Conservation (phyloP, 1,139 yeast genomes). For the Pichiaceae sp. region DNA sequence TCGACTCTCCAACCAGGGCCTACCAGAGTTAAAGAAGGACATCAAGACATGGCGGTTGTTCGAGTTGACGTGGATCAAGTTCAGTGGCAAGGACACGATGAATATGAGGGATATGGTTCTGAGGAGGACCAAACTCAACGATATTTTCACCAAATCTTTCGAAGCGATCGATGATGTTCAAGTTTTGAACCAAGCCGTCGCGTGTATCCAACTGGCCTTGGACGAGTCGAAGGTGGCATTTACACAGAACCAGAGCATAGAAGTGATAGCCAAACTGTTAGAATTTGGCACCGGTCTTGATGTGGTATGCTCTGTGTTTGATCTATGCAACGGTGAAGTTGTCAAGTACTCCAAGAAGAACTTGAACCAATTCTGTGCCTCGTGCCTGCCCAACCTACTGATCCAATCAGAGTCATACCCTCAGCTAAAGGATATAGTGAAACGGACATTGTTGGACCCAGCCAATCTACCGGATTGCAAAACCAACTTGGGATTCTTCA, state of each 20-base stretch:
- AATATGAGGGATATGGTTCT: slow-evolving; percentile 17
- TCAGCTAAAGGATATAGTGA: slow-evolving; percentile 9
- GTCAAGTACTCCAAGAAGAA: slow-evolving; percentile 18
- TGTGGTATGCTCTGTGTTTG: slow-evolving; percentile 11
- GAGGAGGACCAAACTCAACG: slow-evolving; percentile 30
- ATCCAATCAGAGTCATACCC: background rate
- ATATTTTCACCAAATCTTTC: slow-evolving; percentile 20
- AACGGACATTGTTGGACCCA: slow-evolving; percentile 14
- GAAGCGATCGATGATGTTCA: slow-evolving; percentile 7
- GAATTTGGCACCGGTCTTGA: slow-evolving; percentile 1
- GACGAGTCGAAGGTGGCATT: slow-evolving; percentile 20
- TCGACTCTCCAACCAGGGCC: slow-evolving; percentile 44
- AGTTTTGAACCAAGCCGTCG: slow-evolving; percentile 5
- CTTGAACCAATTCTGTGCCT: slow-evolving; percentile 14
- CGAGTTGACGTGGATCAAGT: slow-evolving; percentile 29
- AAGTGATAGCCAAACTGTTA: slow-evolving; percentile 11
- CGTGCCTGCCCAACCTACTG: slow-evolving; percentile 14
- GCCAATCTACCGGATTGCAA: slow-evolving; percentile 9
- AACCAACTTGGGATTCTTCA: slow-evolving; percentile 15
- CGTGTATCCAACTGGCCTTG: slow-evolving; percentile 9
- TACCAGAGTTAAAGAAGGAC: slow-evolving; percentile 34
- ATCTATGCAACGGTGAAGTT: slow-evolving; percentile 14
- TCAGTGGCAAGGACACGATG: slow-evolving; percentile 12
- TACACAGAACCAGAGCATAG: slow-evolving; percentile 20
- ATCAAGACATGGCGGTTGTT: slow-evolving; percentile 41